Evolutionary conservation across 768 basidiomycete genomes (phyloP).

Genomic region (Lactarius pseudohatsudake): DNA sequence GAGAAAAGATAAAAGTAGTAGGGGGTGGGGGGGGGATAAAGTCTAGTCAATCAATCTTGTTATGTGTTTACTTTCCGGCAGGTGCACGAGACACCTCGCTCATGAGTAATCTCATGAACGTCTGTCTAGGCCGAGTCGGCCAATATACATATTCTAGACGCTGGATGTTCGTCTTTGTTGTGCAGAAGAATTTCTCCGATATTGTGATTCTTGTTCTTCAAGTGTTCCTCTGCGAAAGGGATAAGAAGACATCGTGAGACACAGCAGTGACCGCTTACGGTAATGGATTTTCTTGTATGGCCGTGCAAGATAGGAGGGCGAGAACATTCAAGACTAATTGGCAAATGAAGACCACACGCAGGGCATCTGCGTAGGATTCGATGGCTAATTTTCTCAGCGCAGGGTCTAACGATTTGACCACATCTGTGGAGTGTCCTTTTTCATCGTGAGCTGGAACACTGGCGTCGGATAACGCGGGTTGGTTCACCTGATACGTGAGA

Average conservation of each 20-base stretch:
- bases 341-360: slow-evolving; percentile 80
- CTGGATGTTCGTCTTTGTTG: slow-evolving; percentile 13
- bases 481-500: slow-evolving; percentile 63
- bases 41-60: slow-evolving; percentile 5
- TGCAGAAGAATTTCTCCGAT: slow-evolving; percentile 36
- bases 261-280: slow-evolving; percentile 40
- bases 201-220: slow-evolving; percentile 60
- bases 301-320: slow-evolving; percentile 65
- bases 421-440: slow-evolving; percentile 66
- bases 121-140: not conserved
- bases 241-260: not conserved
- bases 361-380: slow-evolving; percentile 74
- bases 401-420: slow-evolving; percentile 66
- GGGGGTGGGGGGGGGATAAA: not conserved
- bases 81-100: slow-evolving; percentile 3
- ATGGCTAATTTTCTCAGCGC: slow-evolving; percentile 58
- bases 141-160: slow-evolving; percentile 13
- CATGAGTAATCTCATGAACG: not conserved
- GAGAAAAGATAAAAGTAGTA: not conserved
- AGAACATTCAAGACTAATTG: slow-evolving; percentile 68
- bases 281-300: slow-evolving; percentile 72
- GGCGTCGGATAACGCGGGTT: slow-evolving; percentile 23
- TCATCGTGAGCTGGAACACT: slow-evolving; percentile 6
- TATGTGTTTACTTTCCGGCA: not conserved
- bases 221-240: slow-evolving; percentile 50